Evolutionary conservation across 202 grass and related monocot species (phyloP), one percentile per base, ranked within the genome.

Genomic region (Carex sylvatica): DNA sequence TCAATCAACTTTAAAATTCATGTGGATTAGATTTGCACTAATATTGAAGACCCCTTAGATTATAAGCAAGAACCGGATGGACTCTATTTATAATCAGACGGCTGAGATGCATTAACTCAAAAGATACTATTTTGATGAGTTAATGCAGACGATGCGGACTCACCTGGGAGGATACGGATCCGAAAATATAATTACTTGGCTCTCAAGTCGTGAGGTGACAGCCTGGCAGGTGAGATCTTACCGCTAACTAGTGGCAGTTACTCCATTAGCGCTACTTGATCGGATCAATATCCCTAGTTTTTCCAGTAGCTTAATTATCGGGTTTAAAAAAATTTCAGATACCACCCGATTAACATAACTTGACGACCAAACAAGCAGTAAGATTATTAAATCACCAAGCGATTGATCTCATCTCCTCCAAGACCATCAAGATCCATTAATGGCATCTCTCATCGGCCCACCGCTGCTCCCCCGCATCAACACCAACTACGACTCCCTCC

Each of bases 371-470:
- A 30, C 16, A 30, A 52, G 10, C 15, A 73, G 0, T 24, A 9
- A 30, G 46, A 74, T 81, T 65, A 65, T 66, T 30, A 53, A 81
- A 80, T 11, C 53, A 62, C 35, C 40, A 49, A 62, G 30, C 76
- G 36, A 30, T 51, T 30, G 1, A 65, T 67, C 14, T 36, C 28
- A 24, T 12, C 36, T 70, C 18, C 67, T 22, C 67, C 40, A 9
- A 70, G n/a, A 54, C 16, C 24, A 30, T 54, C 14, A 74, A 53
- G 33, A 66, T 23, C 44, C 13, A 26, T 59, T 5, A 80, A 81
- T 81, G 79, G 79, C 62, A 4, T 47, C 59, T 65, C 61, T 67
- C 8, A 49, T 81, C 40, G 61, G 79, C 3, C 79, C 79, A 4
- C 59, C 60, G 10, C 9, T 4, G 12, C 22, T 65, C 31, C 15